Evolutionary conservation across 2,329 filamentous ascomycete genomes (phyloP).

Genomic region (Verticillium klebahnii): DNA sequence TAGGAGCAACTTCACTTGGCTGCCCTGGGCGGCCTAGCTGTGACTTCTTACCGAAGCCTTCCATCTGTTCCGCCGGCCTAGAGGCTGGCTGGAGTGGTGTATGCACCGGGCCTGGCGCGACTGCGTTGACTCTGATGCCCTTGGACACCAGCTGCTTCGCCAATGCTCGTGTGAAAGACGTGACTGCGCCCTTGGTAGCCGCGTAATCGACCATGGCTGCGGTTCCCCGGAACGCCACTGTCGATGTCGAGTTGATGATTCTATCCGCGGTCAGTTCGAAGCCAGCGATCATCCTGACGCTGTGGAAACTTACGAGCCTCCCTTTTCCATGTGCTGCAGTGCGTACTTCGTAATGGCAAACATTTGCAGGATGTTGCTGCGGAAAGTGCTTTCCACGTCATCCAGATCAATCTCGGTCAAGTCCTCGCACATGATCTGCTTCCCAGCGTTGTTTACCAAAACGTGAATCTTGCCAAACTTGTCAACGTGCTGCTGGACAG

Average conservation of each 20-base stretch:
- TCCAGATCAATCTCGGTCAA: conserved; percentile 50
- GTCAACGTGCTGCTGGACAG: conserved; percentile 49
- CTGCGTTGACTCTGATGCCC: conserved; percentile 51
- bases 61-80: conserved; percentile 37
- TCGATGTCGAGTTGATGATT: conserved; percentile 53
- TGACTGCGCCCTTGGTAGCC: conserved; percentile 54
- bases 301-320: conserved; percentile 31
- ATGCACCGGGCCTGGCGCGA: conserved; percentile 36
- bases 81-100: conserved; percentile 39
- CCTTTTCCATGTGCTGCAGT: conserved; percentile 48
- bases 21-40: conserved; percentile 34
- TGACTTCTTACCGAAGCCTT: conserved; percentile 33
- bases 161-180: conserved; percentile 48
- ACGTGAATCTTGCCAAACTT: conserved; percentile 41
- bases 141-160: conserved; percentile 48
- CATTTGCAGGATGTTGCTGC: conserved; percentile 52
- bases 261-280: conserved; percentile 18
- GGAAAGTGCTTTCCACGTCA: conserved; percentile 51
- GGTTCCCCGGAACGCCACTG: conserved; percentile 50
- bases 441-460: conserved; percentile 55
- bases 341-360: conserved; percentile 56
- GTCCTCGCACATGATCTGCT: conserved; percentile 49
- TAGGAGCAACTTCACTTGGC: conserved; percentile 38
- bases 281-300: background rate
- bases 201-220: conserved; percentile 48